These are phyloP conservation scores for Macadamia integrifolia DNA, from an alignment of 164 flowering plant genomes.

Conservation along the genomic window DNA sequence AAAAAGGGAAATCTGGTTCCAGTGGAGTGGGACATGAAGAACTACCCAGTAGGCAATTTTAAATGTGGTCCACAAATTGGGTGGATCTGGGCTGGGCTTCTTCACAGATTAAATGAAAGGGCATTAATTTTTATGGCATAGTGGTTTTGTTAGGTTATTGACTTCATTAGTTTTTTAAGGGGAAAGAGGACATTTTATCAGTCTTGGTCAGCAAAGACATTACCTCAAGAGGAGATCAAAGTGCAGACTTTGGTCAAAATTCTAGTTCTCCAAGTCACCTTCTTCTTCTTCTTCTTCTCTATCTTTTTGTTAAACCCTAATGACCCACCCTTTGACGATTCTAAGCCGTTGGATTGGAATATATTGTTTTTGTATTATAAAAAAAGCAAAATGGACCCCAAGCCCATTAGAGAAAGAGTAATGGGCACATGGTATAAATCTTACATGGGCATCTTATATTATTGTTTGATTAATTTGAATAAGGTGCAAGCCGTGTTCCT, in stretches of 20 bases:
- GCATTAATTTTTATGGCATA: not conserved
- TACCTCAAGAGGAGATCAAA: not conserved
- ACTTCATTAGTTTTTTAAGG: not conserved
- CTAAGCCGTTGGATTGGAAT: too few species aligned
- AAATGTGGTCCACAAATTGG: not conserved
- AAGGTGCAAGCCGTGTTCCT: too few species aligned
- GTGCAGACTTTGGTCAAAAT: conserved; percentile 7
- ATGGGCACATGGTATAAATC: too few species aligned
- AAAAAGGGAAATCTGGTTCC: not conserved
- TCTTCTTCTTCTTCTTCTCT: too few species aligned
- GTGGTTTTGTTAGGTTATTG: not conserved
- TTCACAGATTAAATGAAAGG: not conserved
- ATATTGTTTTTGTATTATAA: too few species aligned
- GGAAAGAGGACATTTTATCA: too few species aligned
- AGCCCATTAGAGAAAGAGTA: too few species aligned
- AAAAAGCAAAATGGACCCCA: too few species aligned
- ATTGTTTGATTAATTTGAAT: too few species aligned
- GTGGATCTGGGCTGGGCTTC: not conserved
- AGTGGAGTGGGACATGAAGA: not conserved
- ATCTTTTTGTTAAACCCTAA: not conserved
- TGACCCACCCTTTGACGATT: too few species aligned
- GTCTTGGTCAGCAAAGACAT: conserved; percentile 1
- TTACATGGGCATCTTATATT: too few species aligned
- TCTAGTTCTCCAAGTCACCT: not conserved
- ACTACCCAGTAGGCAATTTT: not conserved